These are phyloP conservation scores for Erodium trifolium DNA, from an alignment of 441 rosid species.

Conservation along the genomic window DNA sequence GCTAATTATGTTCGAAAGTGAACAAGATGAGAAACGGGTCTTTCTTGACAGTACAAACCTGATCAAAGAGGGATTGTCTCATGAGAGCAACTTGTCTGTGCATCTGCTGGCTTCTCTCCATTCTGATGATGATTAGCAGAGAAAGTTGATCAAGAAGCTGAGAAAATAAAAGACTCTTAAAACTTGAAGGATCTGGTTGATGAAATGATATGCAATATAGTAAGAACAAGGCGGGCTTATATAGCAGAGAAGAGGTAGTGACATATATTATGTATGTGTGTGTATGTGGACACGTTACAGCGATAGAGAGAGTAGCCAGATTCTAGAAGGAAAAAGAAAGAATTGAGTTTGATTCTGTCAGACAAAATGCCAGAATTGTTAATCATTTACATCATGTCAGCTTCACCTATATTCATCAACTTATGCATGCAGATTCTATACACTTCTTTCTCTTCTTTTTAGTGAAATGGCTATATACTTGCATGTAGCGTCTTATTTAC, in stretches of 20 bases:
- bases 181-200: constrained; percentile 13
- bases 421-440: constrained; percentile 4
- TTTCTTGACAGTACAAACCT: constrained; percentile 31
- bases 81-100: constrained; percentile 59
- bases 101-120: constrained; percentile 44
- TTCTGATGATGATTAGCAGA: constrained; percentile 4
- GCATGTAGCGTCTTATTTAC: constrained; percentile 15
- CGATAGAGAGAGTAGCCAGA: neutral
- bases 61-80: constrained; percentile 87
- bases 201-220: constrained; percentile 20
- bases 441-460: too few species aligned
- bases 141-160: neutral
- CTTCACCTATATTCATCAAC: neutral
- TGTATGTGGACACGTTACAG: constrained; percentile 4
- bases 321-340: neutral
- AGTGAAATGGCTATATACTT: neutral
- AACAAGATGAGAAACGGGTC: too few species aligned
- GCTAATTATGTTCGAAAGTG: too few species aligned
- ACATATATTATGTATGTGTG: constrained; percentile 4
- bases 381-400: constrained; percentile 8
- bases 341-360: neutral
- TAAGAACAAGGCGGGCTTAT: constrained; percentile 28
- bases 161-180: neutral
- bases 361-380: constrained; percentile 11
- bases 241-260: constrained; percentile 28